These are phyloP conservation scores for Oryza nivara DNA, from an alignment of 176 grass and related monocot species.

Conservation along the genomic window DNA sequence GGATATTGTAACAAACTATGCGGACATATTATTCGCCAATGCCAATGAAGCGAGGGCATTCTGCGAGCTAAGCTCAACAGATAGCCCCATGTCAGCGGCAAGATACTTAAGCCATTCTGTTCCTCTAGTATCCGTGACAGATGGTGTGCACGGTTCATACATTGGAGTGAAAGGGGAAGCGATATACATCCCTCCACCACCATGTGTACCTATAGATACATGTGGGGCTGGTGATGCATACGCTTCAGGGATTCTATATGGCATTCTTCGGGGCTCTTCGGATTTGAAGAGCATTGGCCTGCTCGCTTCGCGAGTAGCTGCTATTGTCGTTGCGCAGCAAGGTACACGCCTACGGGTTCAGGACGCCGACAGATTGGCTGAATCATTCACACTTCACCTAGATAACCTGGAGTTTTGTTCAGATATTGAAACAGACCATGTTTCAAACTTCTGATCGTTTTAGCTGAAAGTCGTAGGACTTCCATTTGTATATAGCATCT, in stretches of 20 bases:
- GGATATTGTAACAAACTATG: conserved; percentile 82
- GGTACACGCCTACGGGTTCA: conserved; percentile 76
- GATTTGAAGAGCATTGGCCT: conserved; percentile 80
- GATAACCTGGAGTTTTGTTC: conserved; percentile 63
- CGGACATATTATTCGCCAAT: conserved; percentile 87
- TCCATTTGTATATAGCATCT: conserved; percentile 38
- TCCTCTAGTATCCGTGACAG: conserved; percentile 81
- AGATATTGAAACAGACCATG: conserved; percentile 59
- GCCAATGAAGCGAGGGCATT: conserved; percentile 74
- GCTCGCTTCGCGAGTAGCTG: conserved; percentile 76
- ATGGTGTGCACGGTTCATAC: conserved; percentile 76
- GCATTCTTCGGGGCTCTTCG: conserved; percentile 73
- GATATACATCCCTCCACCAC: conserved; percentile 80
- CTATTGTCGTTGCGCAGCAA: conserved; percentile 83
- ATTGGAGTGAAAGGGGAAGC: conserved; percentile 86
- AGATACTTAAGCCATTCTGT: conserved; percentile 79
- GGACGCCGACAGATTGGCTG: conserved; percentile 65
- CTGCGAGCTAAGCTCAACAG: conserved; percentile 58
- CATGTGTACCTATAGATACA: conserved; percentile 71
- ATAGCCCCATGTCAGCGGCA: conserved; percentile 62
- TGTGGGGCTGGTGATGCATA: conserved; percentile 94
- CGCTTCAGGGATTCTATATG: conserved; percentile 82
- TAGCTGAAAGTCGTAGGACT: conserved; percentile 13
- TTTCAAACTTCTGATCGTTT: conserved; percentile 51
- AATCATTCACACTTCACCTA: conserved; percentile 66